Conservation (phyloP, 2,329 filamentous ascomycete species). For the Fusarium domesticum region DNA sequence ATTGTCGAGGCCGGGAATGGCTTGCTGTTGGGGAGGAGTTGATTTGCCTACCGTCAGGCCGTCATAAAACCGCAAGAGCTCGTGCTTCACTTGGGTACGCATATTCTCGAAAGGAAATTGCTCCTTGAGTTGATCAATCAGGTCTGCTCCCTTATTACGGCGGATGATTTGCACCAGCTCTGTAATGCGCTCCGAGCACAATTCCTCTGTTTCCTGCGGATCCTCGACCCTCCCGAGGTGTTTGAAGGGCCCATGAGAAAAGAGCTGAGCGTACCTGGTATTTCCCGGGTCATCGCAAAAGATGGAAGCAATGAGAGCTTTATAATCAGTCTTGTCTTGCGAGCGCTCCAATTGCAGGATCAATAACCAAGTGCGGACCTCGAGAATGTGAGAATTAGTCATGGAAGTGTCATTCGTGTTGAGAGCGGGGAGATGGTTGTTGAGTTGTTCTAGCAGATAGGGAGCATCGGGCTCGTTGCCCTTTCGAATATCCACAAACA, state of each 20-base stretch:
- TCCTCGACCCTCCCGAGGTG: constrained; percentile 20
- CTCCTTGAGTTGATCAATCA: constrained; percentile 12
- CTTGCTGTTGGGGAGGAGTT: not conserved
- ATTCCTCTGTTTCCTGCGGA: constrained; percentile 11
- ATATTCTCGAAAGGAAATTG: constrained; percentile 19
- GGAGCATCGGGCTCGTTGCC: constrained; percentile 13
- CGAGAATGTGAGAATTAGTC: constrained; percentile 30
- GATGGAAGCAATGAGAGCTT: constrained; percentile 25
- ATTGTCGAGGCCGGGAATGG: not conserved
- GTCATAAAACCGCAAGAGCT: constrained; percentile 18
- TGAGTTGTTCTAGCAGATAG: constrained; percentile 32
- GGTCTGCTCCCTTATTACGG: constrained; percentile 6
- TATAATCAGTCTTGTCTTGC: constrained; percentile 8
- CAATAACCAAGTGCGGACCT: constrained; percentile 37
- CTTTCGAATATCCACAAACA: constrained; percentile 18
- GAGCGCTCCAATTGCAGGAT: constrained; percentile 29
- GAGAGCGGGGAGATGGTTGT: constrained; percentile 33
- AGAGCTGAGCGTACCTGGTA: constrained; percentile 6
- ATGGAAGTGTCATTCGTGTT: constrained; percentile 11
- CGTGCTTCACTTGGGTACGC: constrained; percentile 23
- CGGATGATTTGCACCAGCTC: constrained; percentile 11
- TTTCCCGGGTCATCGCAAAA: constrained; percentile 29
- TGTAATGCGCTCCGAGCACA: constrained; percentile 26
- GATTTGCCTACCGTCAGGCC: not conserved
- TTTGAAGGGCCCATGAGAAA: constrained; percentile 27